Evolutionary conservation across 345 rosid species (phyloP).

Genomic region (Brassica rapa): DNA sequence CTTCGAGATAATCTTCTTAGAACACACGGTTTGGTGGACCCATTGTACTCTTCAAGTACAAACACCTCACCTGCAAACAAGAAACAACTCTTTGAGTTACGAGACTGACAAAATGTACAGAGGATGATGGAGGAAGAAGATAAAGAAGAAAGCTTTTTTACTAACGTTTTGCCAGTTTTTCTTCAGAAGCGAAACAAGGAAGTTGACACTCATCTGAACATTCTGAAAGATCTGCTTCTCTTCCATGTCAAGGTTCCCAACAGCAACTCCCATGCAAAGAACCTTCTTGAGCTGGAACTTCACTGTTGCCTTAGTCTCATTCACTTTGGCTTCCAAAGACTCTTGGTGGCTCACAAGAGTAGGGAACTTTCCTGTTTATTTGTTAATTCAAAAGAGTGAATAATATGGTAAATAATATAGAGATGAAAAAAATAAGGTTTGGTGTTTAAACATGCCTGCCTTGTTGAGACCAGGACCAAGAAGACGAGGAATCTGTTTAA

Average conservation of each 20-base stretch:
- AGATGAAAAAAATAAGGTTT: neutral
- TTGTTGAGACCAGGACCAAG: constrained; percentile 89
- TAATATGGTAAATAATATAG: neutral
- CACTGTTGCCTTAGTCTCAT: constrained; percentile 74
- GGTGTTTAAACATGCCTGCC: constrained; percentile 61
- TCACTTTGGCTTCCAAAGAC: constrained; percentile 70
- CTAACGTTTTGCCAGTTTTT: constrained; percentile 85
- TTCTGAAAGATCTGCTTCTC: constrained; percentile 87
- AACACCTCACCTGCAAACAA: constrained; percentile 63
- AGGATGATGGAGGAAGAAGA: neutral
- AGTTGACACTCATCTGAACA: constrained; percentile 77
- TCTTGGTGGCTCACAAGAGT: constrained; percentile 78
- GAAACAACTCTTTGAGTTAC: neutral
- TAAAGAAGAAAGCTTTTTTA: neutral
- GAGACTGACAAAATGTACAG: neutral
- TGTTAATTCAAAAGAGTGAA: neutral
- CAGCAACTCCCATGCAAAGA: constrained; percentile 90
- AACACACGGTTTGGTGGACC: constrained; percentile 66
- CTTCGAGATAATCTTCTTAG: constrained; percentile 30
- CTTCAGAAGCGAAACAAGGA: constrained; percentile 78
- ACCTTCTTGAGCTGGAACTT: constrained; percentile 85
- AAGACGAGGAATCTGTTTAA: constrained; percentile 85
- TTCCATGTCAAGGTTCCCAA: constrained; percentile 66
- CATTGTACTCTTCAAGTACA: constrained; percentile 79
- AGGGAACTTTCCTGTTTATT: constrained; percentile 78